These are phyloP conservation scores for Monosiga brevicollis DNA, from an alignment of 78 protist species.

Conservation along the genomic window DNA sequence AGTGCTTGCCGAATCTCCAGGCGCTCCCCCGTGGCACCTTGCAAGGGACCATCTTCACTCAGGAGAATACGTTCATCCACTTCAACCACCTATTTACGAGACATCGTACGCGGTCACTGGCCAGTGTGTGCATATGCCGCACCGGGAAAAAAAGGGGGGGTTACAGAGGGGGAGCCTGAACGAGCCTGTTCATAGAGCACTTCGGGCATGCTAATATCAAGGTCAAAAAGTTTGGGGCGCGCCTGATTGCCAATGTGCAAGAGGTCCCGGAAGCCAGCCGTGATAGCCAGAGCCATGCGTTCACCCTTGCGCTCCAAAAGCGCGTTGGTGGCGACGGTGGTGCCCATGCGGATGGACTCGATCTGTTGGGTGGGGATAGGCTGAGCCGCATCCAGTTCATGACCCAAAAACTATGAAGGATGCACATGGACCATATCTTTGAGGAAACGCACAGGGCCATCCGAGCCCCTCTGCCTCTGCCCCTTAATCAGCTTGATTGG, in stretches of 20 bases:
- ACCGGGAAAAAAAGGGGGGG: too few species aligned
- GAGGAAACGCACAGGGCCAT: too few species aligned
- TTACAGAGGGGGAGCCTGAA: neutral
- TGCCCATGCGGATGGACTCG: slow-evolving; percentile 84
- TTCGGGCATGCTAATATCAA: slow-evolving; percentile 50
- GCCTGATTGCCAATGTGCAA: slow-evolving; percentile 81
- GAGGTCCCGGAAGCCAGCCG: slow-evolving; percentile 42
- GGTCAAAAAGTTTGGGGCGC: slow-evolving; percentile 82
- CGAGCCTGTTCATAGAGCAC: slow-evolving; percentile 47
- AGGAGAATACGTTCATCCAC: slow-evolving; percentile 55
- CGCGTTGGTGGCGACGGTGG: slow-evolving; percentile 96
- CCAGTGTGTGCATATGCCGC: too few species aligned
- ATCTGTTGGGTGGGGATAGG: slow-evolving; percentile 43
- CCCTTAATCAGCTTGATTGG: too few species aligned
- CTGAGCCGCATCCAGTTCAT: too few species aligned
- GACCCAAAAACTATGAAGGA: too few species aligned
- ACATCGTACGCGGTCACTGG: too few species aligned
- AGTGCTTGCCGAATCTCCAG: neutral
- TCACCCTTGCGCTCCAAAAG: slow-evolving; percentile 88
- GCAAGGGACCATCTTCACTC: neutral
- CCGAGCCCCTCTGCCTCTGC: too few species aligned
- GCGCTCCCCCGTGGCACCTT: neutral
- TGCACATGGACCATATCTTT: too few species aligned
- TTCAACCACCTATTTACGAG: slow-evolving; percentile 29
- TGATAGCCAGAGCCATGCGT: slow-evolving; percentile 45